A percentile compares a stretch with the other conserved stretches of the same genome.
These are phyloP conservation scores for Pisolithus microcarpus DNA, from an alignment of 768 basidiomycete genomes.

Conservation along the genomic window DNA sequence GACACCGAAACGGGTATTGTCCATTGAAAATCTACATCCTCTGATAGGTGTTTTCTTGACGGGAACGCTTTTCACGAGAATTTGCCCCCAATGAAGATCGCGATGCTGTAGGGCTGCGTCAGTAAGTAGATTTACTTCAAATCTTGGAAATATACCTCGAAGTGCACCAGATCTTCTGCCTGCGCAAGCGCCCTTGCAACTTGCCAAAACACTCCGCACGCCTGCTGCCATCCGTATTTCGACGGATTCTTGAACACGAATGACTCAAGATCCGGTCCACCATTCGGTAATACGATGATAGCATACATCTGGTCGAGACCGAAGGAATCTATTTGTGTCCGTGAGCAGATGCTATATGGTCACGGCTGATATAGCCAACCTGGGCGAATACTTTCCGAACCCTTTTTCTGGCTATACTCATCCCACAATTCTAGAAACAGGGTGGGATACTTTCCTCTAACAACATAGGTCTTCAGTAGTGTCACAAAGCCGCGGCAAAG, in stretches of 20 bases:
- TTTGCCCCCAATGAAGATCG: slow-evolving; percentile 98
- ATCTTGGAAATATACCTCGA: slow-evolving; percentile 60
- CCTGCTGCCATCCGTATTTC: slow-evolving; percentile 77
- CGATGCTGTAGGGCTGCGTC: slow-evolving; percentile 61
- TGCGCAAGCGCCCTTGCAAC: slow-evolving; percentile 67
- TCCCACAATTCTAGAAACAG: slow-evolving; percentile 82
- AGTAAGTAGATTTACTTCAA: background rate
- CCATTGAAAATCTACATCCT: slow-evolving; percentile 49
- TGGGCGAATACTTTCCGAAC: slow-evolving; percentile 80
- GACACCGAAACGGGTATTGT: slow-evolving; percentile 59
- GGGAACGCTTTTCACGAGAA: slow-evolving; percentile 63
- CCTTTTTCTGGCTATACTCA: slow-evolving; percentile 63
- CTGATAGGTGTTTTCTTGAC: slow-evolving; percentile 28
- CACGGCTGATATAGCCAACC: slow-evolving; percentile 39
- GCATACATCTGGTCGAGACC: slow-evolving; percentile 73
- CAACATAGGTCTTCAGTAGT: slow-evolving; percentile 78
- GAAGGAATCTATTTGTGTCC: slow-evolving; percentile 54
- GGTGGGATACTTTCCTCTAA: slow-evolving; percentile 79
- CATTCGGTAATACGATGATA: slow-evolving; percentile 85
- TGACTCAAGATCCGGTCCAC: slow-evolving; percentile 84
- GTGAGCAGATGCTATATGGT: slow-evolving; percentile 4
- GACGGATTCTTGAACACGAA: slow-evolving; percentile 56
- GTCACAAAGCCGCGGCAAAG: slow-evolving; percentile 73
- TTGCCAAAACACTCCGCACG: slow-evolving; percentile 88
- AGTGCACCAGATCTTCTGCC: slow-evolving; percentile 74